Evolutionary conservation across 257 asterid species (phyloP).

Genomic region (Apocynum venetum): DNA sequence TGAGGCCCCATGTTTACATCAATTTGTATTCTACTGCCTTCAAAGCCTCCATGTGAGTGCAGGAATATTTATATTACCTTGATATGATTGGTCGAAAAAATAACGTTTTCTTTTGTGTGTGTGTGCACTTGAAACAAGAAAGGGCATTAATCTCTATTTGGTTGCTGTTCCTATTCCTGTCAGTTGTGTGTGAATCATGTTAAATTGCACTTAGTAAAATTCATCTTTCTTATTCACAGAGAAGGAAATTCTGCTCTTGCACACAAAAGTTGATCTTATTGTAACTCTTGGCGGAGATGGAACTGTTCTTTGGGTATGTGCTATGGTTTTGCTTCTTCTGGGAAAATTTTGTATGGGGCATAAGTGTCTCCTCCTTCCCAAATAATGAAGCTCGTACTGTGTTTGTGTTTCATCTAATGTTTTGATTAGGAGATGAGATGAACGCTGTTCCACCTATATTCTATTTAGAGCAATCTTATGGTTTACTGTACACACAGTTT

Average conservation of each 20-base stretch:
- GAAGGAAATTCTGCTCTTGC: constrained; percentile 64
- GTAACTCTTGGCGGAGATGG: constrained; percentile 99
- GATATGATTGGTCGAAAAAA: not conserved
- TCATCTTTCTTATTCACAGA: constrained; percentile 37
- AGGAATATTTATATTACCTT: not conserved
- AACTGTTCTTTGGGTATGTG: constrained; percentile 95
- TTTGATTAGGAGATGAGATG: not conserved
- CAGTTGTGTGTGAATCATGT: constrained; percentile 3
- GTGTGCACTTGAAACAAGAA: not conserved
- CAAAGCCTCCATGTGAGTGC: not conserved
- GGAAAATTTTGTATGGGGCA: not conserved
- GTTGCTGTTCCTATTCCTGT: not conserved
- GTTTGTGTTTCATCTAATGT: not conserved
- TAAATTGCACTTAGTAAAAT: not conserved
- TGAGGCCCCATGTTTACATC: not conserved
- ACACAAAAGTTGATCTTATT: constrained; percentile 82
- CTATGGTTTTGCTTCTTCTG: not conserved
- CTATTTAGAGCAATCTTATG: not conserved
- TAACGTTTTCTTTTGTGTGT: not conserved
- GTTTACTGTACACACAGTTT: not conserved
- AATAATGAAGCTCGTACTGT: not conserved
- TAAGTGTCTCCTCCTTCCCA: not conserved
- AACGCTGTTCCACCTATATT: not conserved
- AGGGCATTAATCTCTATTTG: not conserved
- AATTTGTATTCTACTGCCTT: not conserved